phyloP scores from a whole-genome alignment of 2,329 filamentous ascomycete genomes.

The Diaporthe citrichinensis region DNA sequence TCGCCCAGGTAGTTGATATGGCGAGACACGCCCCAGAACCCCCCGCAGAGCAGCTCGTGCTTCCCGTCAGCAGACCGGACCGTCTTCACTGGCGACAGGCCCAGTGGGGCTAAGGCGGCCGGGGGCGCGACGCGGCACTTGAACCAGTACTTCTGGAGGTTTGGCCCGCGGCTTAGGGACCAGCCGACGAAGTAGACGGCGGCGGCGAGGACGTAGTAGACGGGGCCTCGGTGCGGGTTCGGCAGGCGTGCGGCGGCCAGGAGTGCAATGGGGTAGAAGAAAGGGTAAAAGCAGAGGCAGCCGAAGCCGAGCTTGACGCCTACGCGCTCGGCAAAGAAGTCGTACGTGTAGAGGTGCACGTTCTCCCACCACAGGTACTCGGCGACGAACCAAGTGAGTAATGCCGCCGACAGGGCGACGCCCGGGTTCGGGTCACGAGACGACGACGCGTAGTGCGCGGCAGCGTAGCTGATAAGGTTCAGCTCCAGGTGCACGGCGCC shows the following conservation, averaged over 20 bases:
- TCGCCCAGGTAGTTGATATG: conserved; percentile 39
- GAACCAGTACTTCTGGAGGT: conserved; percentile 39
- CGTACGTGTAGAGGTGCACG: conserved; percentile 40
- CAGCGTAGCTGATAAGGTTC: conserved; percentile 35
- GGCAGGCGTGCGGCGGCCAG: conserved; percentile 27
- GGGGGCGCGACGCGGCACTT: conserved; percentile 8
- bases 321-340: conserved; percentile 38
- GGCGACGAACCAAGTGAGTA: conserved; percentile 38
- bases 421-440: conserved; percentile 22
- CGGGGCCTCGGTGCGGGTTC: background rate
- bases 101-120: background rate
- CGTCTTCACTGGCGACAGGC: background rate
- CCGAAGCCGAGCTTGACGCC: conserved; percentile 38
- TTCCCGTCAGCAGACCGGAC: conserved; percentile 33
- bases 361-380: conserved; percentile 39
- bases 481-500: conserved; percentile 40
- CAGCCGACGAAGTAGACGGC: conserved; percentile 33
- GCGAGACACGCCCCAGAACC: conserved; percentile 35
- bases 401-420: conserved; percentile 25
- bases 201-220: conserved; percentile 20
- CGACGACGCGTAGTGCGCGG: conserved; percentile 21
- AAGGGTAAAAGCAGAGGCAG: conserved; percentile 38
- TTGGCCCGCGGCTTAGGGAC: conserved; percentile 34
- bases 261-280: conserved; percentile 33
- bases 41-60: conserved; percentile 36